phyloP scores from a whole-genome alignment of 2,329 filamentous ascomycete genomes.

The Penicillium italicum region DNA sequence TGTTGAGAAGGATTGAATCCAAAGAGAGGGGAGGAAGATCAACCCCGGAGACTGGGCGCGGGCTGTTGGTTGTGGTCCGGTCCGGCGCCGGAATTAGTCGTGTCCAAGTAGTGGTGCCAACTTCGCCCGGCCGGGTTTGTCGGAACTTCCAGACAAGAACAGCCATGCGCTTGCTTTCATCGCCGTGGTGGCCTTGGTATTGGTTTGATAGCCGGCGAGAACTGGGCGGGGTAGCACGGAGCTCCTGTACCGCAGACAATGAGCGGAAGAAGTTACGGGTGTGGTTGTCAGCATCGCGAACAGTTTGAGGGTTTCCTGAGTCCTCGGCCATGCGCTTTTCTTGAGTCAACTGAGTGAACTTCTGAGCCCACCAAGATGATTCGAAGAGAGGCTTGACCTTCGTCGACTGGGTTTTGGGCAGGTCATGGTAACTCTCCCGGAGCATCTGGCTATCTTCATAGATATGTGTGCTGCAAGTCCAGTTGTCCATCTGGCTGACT shows the following conservation, averaged over 20 bases:
- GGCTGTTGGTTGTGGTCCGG: constrained; percentile 38
- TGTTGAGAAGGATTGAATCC: constrained; percentile 35
- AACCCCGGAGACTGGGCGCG: constrained; percentile 30
- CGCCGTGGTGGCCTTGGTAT: constrained; percentile 23
- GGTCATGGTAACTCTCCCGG: constrained; percentile 32
- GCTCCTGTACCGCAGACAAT: constrained; percentile 47
- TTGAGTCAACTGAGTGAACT: constrained; percentile 43
- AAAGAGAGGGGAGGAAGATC: constrained; percentile 38
- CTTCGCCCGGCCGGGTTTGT: constrained; percentile 39
- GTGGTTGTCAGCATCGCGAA: constrained; percentile 34
- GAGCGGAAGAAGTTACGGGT: constrained; percentile 38
- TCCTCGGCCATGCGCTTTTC: constrained; percentile 40
- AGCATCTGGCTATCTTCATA: constrained; percentile 38
- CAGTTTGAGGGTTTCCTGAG: constrained; percentile 29
- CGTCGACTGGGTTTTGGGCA: constrained; percentile 36
- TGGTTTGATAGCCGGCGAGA: constrained; percentile 28
- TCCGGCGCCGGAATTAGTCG: constrained; percentile 39
- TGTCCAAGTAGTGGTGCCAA: constrained; percentile 46
- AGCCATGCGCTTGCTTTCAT: constrained; percentile 40
- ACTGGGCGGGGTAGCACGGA: constrained; percentile 35
- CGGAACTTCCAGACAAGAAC: constrained; percentile 48
- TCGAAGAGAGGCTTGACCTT: constrained; percentile 44
- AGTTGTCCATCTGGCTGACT: constrained; percentile 39
- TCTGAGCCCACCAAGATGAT: constrained; percentile 45
- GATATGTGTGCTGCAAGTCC: constrained; percentile 43